Base-by-base conservation (phyloP, 768 basidiomycete genomes). In the Mycena capillaripes region DNA sequence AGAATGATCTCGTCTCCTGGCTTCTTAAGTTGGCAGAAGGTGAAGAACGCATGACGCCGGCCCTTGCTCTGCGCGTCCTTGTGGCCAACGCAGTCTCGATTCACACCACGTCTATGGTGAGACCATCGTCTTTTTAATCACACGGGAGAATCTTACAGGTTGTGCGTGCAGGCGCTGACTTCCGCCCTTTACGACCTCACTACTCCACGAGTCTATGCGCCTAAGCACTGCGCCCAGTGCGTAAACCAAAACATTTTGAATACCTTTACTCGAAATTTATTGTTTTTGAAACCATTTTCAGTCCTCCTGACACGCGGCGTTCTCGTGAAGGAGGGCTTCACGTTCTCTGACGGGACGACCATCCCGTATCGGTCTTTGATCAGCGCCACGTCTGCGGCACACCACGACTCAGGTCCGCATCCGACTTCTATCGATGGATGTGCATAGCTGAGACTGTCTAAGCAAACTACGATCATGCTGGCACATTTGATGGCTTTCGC, bases 1-100 rank as follows among this genome's bases (percentile, higher is more conserved):
- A 86, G 85, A 82, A 84, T 50, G 84, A 86, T 66, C 50, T 85
- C 30, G 62, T 87, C 9, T 78, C 77, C 29, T 86, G 85, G 85
- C 68, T 85, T 32, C 76, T 86, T 60, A 83, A 86, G 27, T 75
- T 74, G 0, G 79, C 79, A 8, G 71, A 66, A 9, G 68, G 71
- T 8, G 75, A 77, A 17, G 75, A 81, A 21, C 75, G 76, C 32
- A 81, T 78, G 5, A 57, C 79, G 0, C 66, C 76, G 1, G 76
- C 78, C 3, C 70, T 86, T 12, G 75, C 77, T 1, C 73, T 73
- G 32, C 78, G 81, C 11, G 57, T 86, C 5, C 79, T 87, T 36
- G 72, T 79, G 29, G 63, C 84, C 36, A 84, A 86, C 69, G 81
- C 86, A 60, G 82, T 82, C 0, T 78, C 81, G 14, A 73, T 84